A percentile compares a stretch with the other conserved stretches of the same genome.
phyloP scores from a whole-genome alignment of 352 stramenopile species.

The Aphanomyces euteiches region DNA sequence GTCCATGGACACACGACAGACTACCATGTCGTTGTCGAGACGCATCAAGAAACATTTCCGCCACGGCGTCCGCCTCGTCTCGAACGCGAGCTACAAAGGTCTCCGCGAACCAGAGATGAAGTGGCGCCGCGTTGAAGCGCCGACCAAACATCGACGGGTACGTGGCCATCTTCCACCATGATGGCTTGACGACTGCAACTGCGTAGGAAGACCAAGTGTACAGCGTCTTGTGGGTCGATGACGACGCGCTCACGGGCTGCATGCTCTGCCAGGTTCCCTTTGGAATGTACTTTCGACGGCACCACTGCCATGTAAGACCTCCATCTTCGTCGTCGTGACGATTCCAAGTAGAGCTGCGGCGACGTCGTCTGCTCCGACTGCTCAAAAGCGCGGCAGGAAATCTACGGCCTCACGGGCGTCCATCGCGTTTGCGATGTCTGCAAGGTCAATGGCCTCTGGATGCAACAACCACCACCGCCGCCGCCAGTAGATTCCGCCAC shows the following conservation, averaged over 20 bases:
- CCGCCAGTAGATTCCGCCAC: not conserved
- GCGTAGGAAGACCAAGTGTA: not conserved
- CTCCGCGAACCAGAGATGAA: not conserved
- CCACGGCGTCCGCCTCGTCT: not conserved
- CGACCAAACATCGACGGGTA: conserved; percentile 6
- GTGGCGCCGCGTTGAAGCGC: not conserved
- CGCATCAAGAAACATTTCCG: conserved; percentile 10
- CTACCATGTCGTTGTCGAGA: not conserved
- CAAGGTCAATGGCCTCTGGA: conserved; percentile 19
- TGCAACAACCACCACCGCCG: not conserved
- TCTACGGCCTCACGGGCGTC: conserved; percentile 2
- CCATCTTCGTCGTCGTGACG: not conserved
- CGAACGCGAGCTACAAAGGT: conserved; percentile 1
- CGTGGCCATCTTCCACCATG: not conserved
- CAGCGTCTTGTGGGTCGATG: conserved; percentile 1
- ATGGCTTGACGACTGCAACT: not conserved
- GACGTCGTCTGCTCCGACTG: conserved; percentile 25
- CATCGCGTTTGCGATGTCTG: conserved; percentile 29
- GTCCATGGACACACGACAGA: too few species aligned
- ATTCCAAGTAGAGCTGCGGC: conserved; percentile 14
- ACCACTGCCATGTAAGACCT: conserved; percentile 22
- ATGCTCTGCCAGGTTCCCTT: conserved; percentile 22
- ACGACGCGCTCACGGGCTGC: conserved; percentile 3
- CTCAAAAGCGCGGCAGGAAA: not conserved
- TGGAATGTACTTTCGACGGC: conserved; percentile 25